Base-by-base conservation (phyloP, 352 stramenopile genomes). In the Phytopythium aichiense region DNA sequence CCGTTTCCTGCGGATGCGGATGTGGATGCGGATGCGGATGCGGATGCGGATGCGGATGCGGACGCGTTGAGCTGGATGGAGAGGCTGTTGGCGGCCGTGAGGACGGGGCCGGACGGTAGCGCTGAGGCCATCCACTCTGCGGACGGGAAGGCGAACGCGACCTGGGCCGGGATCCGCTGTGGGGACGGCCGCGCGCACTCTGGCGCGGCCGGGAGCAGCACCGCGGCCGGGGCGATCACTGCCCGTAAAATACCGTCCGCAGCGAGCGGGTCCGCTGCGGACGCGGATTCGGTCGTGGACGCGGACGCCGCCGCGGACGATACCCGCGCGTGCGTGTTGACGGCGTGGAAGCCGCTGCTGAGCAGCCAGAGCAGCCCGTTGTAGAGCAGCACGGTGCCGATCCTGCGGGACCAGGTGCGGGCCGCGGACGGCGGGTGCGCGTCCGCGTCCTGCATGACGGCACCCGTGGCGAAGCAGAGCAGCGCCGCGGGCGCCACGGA, bases 361-460 rank as follows among this genome's bases (percentile, higher is more conserved):
- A 92, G 66, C n/a, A 88, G 63, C 71, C 75, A 90, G 11, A 89
- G 46, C 40, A 85, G 55, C n/a, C 73, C 58, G 42, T 76, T 76
- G 8, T 66, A 68, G 23, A 83, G 30, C 16, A 74, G 48, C 5
- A 72, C 68, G 23, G 85, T 37, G 1, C 62, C 50, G 13, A 68
- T 56, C 16, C 45, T 23, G 22, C 33, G 22, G 7, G 22, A 11
- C 54, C 35, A 48, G 22, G 1, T 25, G 53, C 5, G 8, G 53
- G 11, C 18, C 5, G 33, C 11, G 22, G 58, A 59, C 5, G 58
- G 38, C 16, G 15, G 15, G 38, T 13, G 16, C 2, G 20, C 38
- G 1, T 35, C 22, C n/a, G 64, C 69, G 38, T 81, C 73, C 42
- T 70, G 63, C 83, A 92, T 88, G 18, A 72, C 69, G 46, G 64